These are phyloP conservation scores for Knufia petricola DNA, from an alignment of 2,329 filamentous ascomycete species.

Conservation along the genomic window DNA sequence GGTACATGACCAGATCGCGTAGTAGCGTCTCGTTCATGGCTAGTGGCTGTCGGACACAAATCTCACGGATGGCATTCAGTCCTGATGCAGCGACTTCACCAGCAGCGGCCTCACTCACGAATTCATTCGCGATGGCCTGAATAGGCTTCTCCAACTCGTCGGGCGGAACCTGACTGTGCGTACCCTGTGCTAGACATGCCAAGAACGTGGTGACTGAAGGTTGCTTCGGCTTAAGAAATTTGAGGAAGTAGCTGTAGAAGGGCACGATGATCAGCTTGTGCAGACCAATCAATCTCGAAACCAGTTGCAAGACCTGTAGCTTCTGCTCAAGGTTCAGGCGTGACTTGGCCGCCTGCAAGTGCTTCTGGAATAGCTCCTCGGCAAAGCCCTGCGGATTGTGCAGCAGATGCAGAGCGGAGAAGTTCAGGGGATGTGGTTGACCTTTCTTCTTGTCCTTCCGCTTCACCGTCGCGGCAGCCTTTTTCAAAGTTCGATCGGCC, in stretches of 20 bases:
- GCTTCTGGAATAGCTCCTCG: conserved; percentile 80
- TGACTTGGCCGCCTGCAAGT: conserved; percentile 76
- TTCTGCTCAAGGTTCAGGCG: conserved; percentile 83
- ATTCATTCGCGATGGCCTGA: conserved; percentile 95
- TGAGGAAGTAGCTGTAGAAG: conserved; percentile 94
- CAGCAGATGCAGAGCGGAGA: conserved; percentile 86
- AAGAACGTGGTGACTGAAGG: conserved; percentile 86
- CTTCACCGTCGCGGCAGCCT: conserved; percentile 73
- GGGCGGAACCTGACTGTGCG: conserved; percentile 82
- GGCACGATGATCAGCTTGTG: conserved; percentile 85
- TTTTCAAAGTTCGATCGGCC: conserved; percentile 66
- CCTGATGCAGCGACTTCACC: conserved; percentile 85
- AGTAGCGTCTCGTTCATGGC: conserved; percentile 93
- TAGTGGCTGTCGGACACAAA: conserved; percentile 85
- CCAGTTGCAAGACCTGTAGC: conserved; percentile 78
- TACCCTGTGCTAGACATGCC: conserved; percentile 82
- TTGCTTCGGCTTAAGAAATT: conserved; percentile 79
- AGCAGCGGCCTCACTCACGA: conserved; percentile 88
- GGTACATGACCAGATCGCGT: conserved; percentile 90
- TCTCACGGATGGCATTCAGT: conserved; percentile 87
- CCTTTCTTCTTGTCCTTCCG: conserved; percentile 79
- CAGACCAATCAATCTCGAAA: conserved; percentile 81
- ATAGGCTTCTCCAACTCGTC: conserved; percentile 85
- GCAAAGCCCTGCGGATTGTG: conserved; percentile 93
- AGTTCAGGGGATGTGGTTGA: conserved; percentile 81